Evolutionary conservation across 2,329 filamentous ascomycete genomes (phyloP), one percentile per base, ranked within the genome.

Genomic region (Dothistroma septosporum): DNA sequence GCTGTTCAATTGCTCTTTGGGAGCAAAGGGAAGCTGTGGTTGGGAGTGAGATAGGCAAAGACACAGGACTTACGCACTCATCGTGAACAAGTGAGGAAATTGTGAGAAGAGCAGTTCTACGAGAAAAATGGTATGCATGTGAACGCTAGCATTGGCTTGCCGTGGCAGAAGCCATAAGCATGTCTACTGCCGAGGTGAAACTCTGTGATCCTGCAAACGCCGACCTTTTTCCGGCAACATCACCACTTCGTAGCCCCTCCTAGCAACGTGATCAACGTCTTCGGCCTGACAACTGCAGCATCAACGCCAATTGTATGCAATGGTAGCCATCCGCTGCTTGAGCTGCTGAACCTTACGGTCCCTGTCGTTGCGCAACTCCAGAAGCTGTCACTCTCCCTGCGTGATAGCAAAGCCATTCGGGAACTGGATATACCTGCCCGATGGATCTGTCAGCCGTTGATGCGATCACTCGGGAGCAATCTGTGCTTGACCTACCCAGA

Each of bases 41-140:
- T 14, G 50, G 31, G 31, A n/a, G 16, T n/a, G 12, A 21, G n/a
- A 9, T 6, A 53, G 50, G 14, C n/a, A 35, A 53, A 1, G 31
- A 31, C n/a, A 19, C 31, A 14, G 12, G 2, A 53, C 50, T 53
- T 53, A 53, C 50, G 50, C 50, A 53, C 50, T 53, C 50, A 53
- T 53, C n/a, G n/a, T 53, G 24, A 53, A 35, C n/a, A 35, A 35
- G n/a, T 53, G 24, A 53, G 19, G 6, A 19, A 35, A 35, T 12
- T 33, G 50, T 28, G 31, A 35, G 9, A 52, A 12, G 21, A 35
- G n/a, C 47, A 35, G 19, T 9, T 53, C 50, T 35, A 53, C 50
- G n/a, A 35, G 50, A 21, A 32, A 53, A 53, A 35, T 12, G 19
- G 22, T 14, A 28, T n/a, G 50, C 50, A 53, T 53, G 50, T 35